Evolutionary conservation across 176 grass and related monocot genomes (phyloP), one percentile per base, ranked within the genome.

Genomic region (bread wheat (Triticum aestivum)): DNA sequence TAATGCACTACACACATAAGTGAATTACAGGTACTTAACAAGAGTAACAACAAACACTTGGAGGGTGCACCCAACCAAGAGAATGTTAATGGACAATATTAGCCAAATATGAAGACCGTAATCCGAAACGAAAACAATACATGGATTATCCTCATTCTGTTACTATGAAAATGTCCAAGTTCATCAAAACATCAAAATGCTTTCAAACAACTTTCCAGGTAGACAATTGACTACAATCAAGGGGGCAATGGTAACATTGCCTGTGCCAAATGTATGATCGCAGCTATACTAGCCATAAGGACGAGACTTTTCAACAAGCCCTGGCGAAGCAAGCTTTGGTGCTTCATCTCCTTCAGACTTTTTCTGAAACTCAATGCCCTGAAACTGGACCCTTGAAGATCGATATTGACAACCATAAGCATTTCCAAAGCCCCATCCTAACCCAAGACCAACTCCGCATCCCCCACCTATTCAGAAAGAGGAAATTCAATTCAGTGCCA

Each of bases 371-470:
- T 97, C 92, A 86, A 93, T 87, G 56, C 92, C 97, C 66, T 97
- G 90, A 89, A 97, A 97, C 77, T 85, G 83, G 77, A 99, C 92
- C 82, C 90, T 94, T 27, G 97, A 99, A 89, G 87, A 91, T 86
- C 89, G 75, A 79, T 97, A 97, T 71, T 93, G 92, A 77, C 97
- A 99, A 66, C 94, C 97, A 89, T 87, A 92, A 89, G 88, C 97
- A 66, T 80, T 96, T 64, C 94, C 91, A 6, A 99, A 99, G 86
- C 97, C 97, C 94, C 94, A 99, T 73, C 97, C 94, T 61, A 99
- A 73, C 10, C 94, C 97, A 79, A 97, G 61, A 45, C 97, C 97
- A 29, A 94, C 89, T 77, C 94, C 94, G 17, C 94, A 99, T 27
- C 94, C 94, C 61, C 94, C 97, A 63, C 94, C 97, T 97, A 83